phyloP scores from a whole-genome alignment of 148 eudicot species.

The Fagopyrum homotropicum region DNA sequence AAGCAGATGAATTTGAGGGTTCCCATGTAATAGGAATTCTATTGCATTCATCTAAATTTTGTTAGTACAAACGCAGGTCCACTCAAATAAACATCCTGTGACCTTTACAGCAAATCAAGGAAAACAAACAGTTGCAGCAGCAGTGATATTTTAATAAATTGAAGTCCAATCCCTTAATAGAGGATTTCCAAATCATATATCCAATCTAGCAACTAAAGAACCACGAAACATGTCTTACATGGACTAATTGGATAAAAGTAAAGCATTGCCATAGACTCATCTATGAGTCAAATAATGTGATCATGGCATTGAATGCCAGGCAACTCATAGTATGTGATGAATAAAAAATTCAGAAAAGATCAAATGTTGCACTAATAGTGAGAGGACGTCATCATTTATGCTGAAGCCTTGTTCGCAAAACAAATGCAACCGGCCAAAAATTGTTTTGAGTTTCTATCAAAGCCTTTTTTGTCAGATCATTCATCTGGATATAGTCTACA shows the following conservation, averaged over 20 bases:
- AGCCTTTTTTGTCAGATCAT: neutral
- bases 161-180: neutral
- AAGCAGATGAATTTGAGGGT: neutral
- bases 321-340: neutral
- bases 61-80: neutral
- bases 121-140: neutral
- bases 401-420: neutral
- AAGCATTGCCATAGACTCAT: neutral
- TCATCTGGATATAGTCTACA: neutral
- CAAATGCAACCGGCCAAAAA: neutral
- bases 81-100: neutral
- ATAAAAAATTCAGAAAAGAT: neutral
- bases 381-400: neutral
- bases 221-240: neutral
- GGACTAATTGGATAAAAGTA: neutral
- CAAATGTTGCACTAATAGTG: neutral
- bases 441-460: neutral
- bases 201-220: neutral
- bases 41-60: neutral
- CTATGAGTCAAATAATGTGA: neutral
- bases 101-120: neutral
- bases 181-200: neutral
- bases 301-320: neutral
- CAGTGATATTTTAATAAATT: neutral
- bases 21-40: neutral